A percentile compares a stretch with the other conserved stretches of the same genome.
Evolutionary conservation across 305 asterid species (phyloP).

Genomic region (Ilex paraguariensis): DNA sequence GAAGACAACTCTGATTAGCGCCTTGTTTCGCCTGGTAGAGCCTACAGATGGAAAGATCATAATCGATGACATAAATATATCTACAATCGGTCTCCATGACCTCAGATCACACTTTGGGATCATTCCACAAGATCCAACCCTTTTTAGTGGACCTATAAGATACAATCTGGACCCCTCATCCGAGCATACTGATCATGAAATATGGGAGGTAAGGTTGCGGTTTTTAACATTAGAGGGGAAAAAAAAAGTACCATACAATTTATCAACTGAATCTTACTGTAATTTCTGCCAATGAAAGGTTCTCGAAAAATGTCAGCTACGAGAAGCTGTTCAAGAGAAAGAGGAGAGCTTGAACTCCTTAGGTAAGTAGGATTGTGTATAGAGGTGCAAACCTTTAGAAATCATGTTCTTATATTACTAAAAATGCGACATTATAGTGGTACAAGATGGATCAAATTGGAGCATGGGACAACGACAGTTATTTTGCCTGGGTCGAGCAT

Average conservation of each 20-base stretch:
- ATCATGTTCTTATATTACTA: background rate
- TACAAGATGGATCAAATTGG: slow-evolving; percentile 41
- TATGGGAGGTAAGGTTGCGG: slow-evolving; percentile 33
- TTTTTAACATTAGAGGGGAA: no score
- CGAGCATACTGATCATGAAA: slow-evolving; percentile 30
- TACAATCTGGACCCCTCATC: slow-evolving; percentile 37
- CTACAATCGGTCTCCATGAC: slow-evolving; percentile 30
- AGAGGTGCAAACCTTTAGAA: no score
- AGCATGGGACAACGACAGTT: slow-evolving; percentile 41
- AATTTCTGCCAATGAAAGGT: slow-evolving; percentile 13
- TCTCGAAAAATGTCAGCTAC: slow-evolving; percentile 29
- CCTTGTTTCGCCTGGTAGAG: slow-evolving; percentile 40
- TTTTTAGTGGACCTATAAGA: slow-evolving; percentile 34
- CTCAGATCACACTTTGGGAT: slow-evolving; percentile 28
- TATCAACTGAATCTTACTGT: background rate
- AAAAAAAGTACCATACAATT: no score
- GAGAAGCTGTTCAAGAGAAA: slow-evolving; percentile 26
- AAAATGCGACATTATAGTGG: slow-evolving; percentile 6
- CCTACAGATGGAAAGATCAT: slow-evolving; percentile 32
- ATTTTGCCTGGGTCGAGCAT: slow-evolving; percentile 32
- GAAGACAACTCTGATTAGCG: slow-evolving; percentile 32
- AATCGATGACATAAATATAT: slow-evolving; percentile 30
- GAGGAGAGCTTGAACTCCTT: slow-evolving; percentile 23
- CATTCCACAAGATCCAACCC: slow-evolving; percentile 46
- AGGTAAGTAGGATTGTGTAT: slow-evolving; percentile 12